Evolutionary conservation across 805 yeast species (phyloP), one percentile per base, ranked within the genome.

Genomic region (Nakazawaea molendinolei): DNA sequence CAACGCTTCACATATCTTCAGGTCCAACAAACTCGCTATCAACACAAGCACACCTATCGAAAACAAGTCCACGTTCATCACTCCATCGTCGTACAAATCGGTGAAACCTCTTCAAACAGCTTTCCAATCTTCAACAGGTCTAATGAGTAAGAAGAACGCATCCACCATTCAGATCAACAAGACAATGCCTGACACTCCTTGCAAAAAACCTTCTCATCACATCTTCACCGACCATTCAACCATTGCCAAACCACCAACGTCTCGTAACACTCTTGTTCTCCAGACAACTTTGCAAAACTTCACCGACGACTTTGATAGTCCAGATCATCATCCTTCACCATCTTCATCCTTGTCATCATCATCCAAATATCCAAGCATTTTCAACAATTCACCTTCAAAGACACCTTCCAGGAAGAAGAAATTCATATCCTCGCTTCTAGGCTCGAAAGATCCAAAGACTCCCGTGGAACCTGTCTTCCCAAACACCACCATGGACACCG

Each of bases 21-120:
- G 20, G 21, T 26, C 28, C 8, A 27, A 26, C 31, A 30, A 25
- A 8, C 17, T 4, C 14, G 18, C 9, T 10, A 15, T 24, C 8
- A 38, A 28, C 22, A 38, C 32, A 13, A 33, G 38, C n/a, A 38
- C 41, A 3, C 40, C 34, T n/a, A 32, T 35, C 13, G 34, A 33
- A 22, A 25, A 34, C 13, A 18, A 33, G 15, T 30, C 31, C 34
- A 53, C 53, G n/a, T 62, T 61, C 39, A 48, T 56, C 23, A 70
- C 79, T 0, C 78, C 82, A 1, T 74, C 69, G 26, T 63, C 71
- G 12, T 84, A 79, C 56, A 72, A 76, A 44, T 73, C 76, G 32
- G 92, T 83, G 16, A 83, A 81, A 51, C 95, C 95, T 3, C 65
- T 86, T 26, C 95, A 85, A 53, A 79, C 89, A 0, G 95, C 92